These are phyloP conservation scores for Geotrichum citri-aurantii DNA, from an alignment of 1,139 yeast genomes.

Conservation along the genomic window DNA sequence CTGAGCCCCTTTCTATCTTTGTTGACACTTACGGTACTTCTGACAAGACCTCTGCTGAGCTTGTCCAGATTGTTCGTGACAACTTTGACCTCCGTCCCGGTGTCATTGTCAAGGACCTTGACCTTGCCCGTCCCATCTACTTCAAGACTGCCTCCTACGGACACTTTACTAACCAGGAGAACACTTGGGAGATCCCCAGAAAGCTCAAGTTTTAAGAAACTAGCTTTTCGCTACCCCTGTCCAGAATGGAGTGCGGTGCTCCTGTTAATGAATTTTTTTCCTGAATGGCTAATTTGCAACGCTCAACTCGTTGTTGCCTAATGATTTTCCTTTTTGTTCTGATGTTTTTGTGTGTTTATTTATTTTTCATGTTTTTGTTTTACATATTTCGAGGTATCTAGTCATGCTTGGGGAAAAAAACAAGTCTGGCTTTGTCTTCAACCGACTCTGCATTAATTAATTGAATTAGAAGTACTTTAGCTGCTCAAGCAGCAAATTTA, in stretches of 20 bases:
- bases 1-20: constrained; percentile 96
- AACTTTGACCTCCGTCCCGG: constrained; percentile 99
- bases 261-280: constrained; percentile 16
- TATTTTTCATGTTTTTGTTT: not conserved
- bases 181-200: constrained; percentile 98
- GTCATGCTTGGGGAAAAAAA: constrained; percentile 15
- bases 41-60: constrained; percentile 77
- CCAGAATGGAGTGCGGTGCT: not conserved
- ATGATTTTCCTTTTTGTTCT: constrained; percentile 10
- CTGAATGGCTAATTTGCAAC: constrained; percentile 17
- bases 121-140: constrained; percentile 98
- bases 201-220: constrained; percentile 61
- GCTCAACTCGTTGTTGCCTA: constrained; percentile 19
- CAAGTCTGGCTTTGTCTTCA: constrained; percentile 20
- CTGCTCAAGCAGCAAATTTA: not conserved
- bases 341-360: constrained; percentile 10
- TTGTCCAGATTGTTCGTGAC: constrained; percentile 82
- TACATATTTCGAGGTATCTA: not conserved
- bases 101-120: constrained; percentile 93
- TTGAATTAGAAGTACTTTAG: not conserved
- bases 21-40: constrained; percentile 99
- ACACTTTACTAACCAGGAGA: constrained; percentile 98
- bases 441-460: constrained; percentile 17
- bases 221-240: not conserved
- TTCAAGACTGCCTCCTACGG: constrained; percentile 98